Conservation (phyloP, 2,329 filamentous ascomycete species). For the Lecanicillium sp. region DNA sequence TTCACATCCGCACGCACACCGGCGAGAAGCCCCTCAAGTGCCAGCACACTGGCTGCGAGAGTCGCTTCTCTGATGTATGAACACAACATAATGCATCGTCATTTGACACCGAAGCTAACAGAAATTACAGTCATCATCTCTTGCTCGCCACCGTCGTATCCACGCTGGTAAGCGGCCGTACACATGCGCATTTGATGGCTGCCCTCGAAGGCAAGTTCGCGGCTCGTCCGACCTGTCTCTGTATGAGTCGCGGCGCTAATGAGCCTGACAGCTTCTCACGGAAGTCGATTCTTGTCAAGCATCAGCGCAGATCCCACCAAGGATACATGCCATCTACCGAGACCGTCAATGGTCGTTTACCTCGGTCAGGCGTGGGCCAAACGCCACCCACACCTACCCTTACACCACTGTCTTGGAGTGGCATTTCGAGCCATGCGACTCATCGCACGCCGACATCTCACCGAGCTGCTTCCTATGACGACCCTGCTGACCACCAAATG, state of each 20-base stretch:
- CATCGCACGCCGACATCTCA: slow-evolving; percentile 35
- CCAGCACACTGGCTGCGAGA: slow-evolving; percentile 56
- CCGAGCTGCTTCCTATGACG: slow-evolving; percentile 45
- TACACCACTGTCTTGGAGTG: slow-evolving; percentile 43
- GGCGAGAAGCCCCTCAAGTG: slow-evolving; percentile 67
- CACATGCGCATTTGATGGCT: slow-evolving; percentile 53
- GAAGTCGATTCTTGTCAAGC: slow-evolving; percentile 65
- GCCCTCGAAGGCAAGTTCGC: too few relatives aligned
- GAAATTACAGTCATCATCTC: slow-evolving; percentile 48
- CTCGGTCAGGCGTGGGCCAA: slow-evolving; percentile 49
- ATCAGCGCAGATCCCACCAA: slow-evolving; percentile 55
- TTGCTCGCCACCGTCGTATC: slow-evolving; percentile 57
- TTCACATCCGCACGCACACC: slow-evolving; percentile 63
- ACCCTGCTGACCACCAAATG: slow-evolving; percentile 44
- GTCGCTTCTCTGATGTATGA: slow-evolving; percentile 63
- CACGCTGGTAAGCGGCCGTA: slow-evolving; percentile 62
- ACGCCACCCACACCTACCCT: slow-evolving; percentile 50
- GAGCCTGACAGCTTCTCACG: slow-evolving; percentile 69
- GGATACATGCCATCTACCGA: slow-evolving; percentile 50
- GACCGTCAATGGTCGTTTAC: slow-evolving; percentile 43
- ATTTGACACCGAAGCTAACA: slow-evolving; percentile 1
- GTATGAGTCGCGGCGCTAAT: too few relatives aligned
- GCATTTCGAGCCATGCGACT: slow-evolving; percentile 28
- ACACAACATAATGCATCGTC: neutral
- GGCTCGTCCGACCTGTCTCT: too few relatives aligned